Evolutionary conservation across 345 rosid species (phyloP).

Genomic region (Populus nigra): DNA sequence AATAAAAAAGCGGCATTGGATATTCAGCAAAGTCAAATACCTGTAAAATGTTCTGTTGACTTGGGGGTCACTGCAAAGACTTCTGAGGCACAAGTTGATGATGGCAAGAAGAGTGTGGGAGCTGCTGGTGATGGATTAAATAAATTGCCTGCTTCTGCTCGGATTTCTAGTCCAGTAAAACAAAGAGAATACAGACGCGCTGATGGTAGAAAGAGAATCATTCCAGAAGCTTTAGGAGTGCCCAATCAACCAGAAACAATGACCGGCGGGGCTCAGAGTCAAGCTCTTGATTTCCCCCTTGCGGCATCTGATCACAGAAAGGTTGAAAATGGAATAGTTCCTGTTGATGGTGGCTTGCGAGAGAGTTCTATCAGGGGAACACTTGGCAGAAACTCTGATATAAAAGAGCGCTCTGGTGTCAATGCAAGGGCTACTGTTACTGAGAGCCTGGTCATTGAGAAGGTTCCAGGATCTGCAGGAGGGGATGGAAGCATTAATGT

Average conservation of each 20-base stretch:
- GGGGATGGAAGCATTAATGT: conserved; percentile 55
- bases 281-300: conserved; percentile 40
- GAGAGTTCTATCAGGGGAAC: conserved; percentile 49
- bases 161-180: conserved; percentile 77
- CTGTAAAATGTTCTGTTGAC: conserved; percentile 54
- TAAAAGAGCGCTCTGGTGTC: conserved; percentile 68
- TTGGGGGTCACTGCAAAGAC: conserved; percentile 41
- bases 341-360: conserved; percentile 39
- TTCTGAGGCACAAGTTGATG: conserved; percentile 58
- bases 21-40: conserved; percentile 52
- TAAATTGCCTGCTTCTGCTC: conserved; percentile 48
- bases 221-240: conserved; percentile 94
- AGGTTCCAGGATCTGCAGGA: conserved; percentile 51
- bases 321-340: conserved; percentile 43
- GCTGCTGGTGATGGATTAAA: conserved; percentile 49
- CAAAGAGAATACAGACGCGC: conserved; percentile 92
- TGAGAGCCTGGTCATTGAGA: conserved; percentile 84
- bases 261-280: conserved; percentile 36
- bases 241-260: conserved; percentile 58
- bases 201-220: conserved; percentile 97
- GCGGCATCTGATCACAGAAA: conserved; percentile 40
- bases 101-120: conserved; percentile 43
- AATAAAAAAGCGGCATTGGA: conserved; percentile 58
- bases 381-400: conserved; percentile 46
- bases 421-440: conserved; percentile 74